phyloP scores from a whole-genome alignment of 2,329 filamentous ascomycete genomes.

The Penicillium capsulatum region DNA sequence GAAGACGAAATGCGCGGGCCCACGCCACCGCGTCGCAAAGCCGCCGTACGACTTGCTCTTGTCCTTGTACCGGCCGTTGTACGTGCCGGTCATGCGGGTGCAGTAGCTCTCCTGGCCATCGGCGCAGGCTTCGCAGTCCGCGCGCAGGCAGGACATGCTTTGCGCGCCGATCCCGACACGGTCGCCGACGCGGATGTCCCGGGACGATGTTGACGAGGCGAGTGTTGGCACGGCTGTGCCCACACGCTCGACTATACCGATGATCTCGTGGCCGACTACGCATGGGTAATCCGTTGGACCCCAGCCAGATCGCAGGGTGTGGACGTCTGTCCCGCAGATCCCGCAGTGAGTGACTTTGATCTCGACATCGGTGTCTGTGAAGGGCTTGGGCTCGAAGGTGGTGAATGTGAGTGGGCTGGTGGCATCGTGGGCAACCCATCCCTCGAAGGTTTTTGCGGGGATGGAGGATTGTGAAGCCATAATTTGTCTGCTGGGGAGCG shows the following conservation, averaged over 20 bases:
- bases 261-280: slow-evolving; percentile 62
- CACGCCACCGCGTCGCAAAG: slow-evolving; percentile 54
- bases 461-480: background rate
- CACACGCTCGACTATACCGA: slow-evolving; percentile 55
- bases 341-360: slow-evolving; percentile 64
- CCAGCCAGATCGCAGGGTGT: slow-evolving; percentile 54
- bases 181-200: slow-evolving; percentile 55
- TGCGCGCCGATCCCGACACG: slow-evolving; percentile 62
- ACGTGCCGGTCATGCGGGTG: slow-evolving; percentile 34
- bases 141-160: slow-evolving; percentile 49
- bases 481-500: background rate
- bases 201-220: slow-evolving; percentile 22
- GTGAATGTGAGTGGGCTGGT: slow-evolving; percentile 32
- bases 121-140: slow-evolving; percentile 42
- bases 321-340: slow-evolving; percentile 61
- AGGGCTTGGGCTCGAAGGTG: slow-evolving; percentile 40
- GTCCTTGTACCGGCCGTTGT: slow-evolving; percentile 35
- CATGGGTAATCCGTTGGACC: slow-evolving; percentile 42
- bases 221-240: slow-evolving; percentile 40
- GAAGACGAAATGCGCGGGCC: slow-evolving; percentile 56
- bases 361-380: slow-evolving; percentile 61
- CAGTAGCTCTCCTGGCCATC: slow-evolving; percentile 42
- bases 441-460: slow-evolving; percentile 33
- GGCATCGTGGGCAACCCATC: slow-evolving; percentile 39
- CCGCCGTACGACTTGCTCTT: slow-evolving; percentile 48